Evolutionary conservation across 73 alveolate species (phyloP).

Genomic region (Paramecium caudatum): DNA sequence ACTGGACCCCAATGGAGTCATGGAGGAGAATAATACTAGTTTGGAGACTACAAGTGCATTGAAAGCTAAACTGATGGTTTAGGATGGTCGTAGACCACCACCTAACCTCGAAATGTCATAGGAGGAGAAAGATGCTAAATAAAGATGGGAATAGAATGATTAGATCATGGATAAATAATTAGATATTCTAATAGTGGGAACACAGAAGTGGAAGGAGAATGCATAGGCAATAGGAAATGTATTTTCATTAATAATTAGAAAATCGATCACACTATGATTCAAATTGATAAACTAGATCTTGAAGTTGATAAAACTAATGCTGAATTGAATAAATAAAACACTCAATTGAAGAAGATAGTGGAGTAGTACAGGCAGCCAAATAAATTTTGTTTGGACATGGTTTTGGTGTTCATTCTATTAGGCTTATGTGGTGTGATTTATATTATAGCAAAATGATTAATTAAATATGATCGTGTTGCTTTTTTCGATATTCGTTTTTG

Average conservation of each 20-base stretch:
- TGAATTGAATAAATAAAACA: slow-evolving; percentile 48
- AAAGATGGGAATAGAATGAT: slow-evolving; percentile 55
- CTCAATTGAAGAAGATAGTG: slow-evolving; percentile 6
- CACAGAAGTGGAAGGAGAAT: slow-evolving; percentile 36
- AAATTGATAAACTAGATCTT: slow-evolving; percentile 1
- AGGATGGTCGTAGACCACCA: slow-evolving; percentile 64
- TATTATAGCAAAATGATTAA: slow-evolving; percentile 6
- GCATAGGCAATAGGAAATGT: slow-evolving; percentile 44
- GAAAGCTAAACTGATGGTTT: slow-evolving; percentile 36
- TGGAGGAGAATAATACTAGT: not conserved
- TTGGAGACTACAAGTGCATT: slow-evolving; percentile 12
- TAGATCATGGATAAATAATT: slow-evolving; percentile 34
- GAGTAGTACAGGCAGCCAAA: slow-evolving; percentile 56
- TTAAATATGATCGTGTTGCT: slow-evolving; percentile 9
- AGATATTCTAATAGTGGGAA: slow-evolving; percentile 27
- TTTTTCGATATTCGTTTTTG: not conserved
- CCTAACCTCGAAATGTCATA: not conserved
- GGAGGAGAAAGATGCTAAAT: slow-evolving; percentile 47
- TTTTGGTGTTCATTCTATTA: not conserved
- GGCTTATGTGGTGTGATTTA: slow-evolving; percentile 61
- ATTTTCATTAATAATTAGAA: not conserved
- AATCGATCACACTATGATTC: slow-evolving; percentile 45
- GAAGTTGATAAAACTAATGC: slow-evolving; percentile 55
- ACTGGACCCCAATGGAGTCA: slow-evolving; percentile 45
- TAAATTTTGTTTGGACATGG: slow-evolving; percentile 62